A percentile compares a stretch with the other conserved stretches of the same genome.
Conservation (phyloP, 1,139 yeast species). For the Sugiyamaella novakii region DNA sequence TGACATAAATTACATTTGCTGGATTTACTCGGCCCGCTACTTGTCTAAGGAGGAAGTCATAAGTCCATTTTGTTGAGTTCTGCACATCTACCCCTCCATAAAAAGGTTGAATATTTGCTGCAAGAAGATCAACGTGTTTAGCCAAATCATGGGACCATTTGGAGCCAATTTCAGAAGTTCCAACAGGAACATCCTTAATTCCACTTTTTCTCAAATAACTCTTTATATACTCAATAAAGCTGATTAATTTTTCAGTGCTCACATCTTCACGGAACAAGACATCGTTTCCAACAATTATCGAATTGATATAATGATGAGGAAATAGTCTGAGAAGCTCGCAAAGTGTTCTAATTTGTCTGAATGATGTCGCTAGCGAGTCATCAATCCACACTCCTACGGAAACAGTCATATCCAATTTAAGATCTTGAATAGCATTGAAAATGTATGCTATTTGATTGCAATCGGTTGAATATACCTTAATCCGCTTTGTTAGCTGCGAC, state of each 20-base stretch:
- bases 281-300: conserved; percentile 64
- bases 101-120: conserved; percentile 70
- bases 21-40: conserved; percentile 40
- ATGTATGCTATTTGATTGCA: conserved; percentile 60
- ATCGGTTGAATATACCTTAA: conserved; percentile 64
- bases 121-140: conserved; percentile 55
- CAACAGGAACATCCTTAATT: conserved; percentile 50
- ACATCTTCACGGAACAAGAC: conserved; percentile 59
- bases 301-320: conserved; percentile 53
- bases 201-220: conserved; percentile 40
- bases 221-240: conserved; percentile 50
- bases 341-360: conserved; percentile 47
- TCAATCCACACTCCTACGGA: conserved; percentile 70
- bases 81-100: conserved; percentile 59
- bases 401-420: conserved; percentile 57
- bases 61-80: conserved; percentile 57
- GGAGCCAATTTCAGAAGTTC: conserved; percentile 60
- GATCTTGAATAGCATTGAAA: conserved; percentile 54
- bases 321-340: conserved; percentile 45
- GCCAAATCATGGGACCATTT: conserved; percentile 40
- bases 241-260: conserved; percentile 44
- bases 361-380: conserved; percentile 47
- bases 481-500: conserved; percentile 58
- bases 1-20: conserved; percentile 42
- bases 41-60: conserved; percentile 52